phyloP scores from a whole-genome alignment of 2,329 filamentous ascomycete genomes.

The Aspergillus fumigatiaffinis region DNA sequence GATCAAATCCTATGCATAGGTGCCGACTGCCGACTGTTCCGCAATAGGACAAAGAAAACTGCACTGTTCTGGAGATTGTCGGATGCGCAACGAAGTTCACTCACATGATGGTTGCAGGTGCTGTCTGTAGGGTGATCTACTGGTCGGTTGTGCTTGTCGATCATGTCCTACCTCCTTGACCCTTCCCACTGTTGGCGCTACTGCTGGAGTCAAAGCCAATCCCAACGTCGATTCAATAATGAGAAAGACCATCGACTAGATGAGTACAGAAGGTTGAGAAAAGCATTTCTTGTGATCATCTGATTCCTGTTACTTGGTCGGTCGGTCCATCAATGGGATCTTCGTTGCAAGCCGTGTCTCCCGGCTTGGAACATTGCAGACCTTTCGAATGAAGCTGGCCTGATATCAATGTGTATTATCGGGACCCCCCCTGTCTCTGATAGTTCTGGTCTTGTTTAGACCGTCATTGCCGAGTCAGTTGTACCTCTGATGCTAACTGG shows the following conservation, averaged over 20 bases:
- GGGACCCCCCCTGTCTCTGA: neutral
- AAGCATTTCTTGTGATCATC: neutral
- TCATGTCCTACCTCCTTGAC: neutral
- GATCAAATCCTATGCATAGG: neutral
- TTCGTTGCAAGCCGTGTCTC: neutral
- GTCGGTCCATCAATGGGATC: neutral
- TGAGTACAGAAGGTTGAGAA: no score
- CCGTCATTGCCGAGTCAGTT: neutral
- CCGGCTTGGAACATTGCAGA: neutral
- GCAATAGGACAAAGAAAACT: neutral
- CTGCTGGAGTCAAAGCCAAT: neutral
- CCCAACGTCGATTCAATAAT: neutral
- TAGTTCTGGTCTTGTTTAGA: no score
- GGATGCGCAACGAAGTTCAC: neutral
- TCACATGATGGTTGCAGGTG: neutral
- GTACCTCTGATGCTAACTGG: neutral
- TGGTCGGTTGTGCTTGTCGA: neutral
- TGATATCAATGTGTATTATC: neutral
- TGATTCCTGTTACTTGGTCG: neutral
- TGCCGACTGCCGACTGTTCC: constrained; percentile 3
- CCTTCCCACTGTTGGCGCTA: no score
- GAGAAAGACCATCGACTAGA: neutral
- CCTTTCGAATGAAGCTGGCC: neutral
- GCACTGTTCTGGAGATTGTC: neutral
- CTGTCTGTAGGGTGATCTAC: neutral